Percentiles rank a stretch among this genome's conserved stretches.
These are phyloP conservation scores for Trametes elegans DNA, from an alignment of 768 basidiomycete genomes.

Conservation along the genomic window DNA sequence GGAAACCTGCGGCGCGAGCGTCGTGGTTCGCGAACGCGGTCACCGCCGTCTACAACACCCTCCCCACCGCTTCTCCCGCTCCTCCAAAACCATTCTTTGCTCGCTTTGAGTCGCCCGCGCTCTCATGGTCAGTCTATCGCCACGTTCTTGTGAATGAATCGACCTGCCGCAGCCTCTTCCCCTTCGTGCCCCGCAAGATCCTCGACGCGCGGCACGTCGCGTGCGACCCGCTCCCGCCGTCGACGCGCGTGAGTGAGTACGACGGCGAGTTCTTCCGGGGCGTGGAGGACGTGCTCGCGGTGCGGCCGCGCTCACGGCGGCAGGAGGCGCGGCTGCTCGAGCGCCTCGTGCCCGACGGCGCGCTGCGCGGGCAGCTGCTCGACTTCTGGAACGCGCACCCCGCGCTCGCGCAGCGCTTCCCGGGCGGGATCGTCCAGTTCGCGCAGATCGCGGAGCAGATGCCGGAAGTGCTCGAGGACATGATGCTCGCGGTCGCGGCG, in stretches of 20 bases:
- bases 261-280: constrained; percentile 73
- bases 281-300: constrained; percentile 49
- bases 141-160: constrained; percentile 77
- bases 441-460: constrained; percentile 47
- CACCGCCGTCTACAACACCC: constrained; percentile 35
- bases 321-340: constrained; percentile 55
- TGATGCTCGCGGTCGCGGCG: constrained; percentile 50
- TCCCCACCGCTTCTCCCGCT: constrained; percentile 34
- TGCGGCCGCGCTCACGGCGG: constrained; percentile 38
- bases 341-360: constrained; percentile 56
- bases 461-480: constrained; percentile 48
- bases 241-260: constrained; percentile 56
- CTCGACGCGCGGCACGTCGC: constrained; percentile 55
- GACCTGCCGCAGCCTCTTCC: constrained; percentile 50
- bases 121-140: constrained; percentile 60
- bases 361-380: constrained; percentile 56
- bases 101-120: constrained; percentile 39
- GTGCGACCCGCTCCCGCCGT: constrained; percentile 88
- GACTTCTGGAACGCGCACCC: constrained; percentile 59
- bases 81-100: constrained; percentile 33
- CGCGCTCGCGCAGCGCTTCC: constrained; percentile 53
- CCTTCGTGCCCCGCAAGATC: constrained; percentile 67
- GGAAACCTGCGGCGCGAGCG: constrained; percentile 69
- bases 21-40: constrained; percentile 73
- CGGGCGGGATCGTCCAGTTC: constrained; percentile 65